Conservation (phyloP, 164 flowering plant species). For the Litsea cubeba region DNA sequence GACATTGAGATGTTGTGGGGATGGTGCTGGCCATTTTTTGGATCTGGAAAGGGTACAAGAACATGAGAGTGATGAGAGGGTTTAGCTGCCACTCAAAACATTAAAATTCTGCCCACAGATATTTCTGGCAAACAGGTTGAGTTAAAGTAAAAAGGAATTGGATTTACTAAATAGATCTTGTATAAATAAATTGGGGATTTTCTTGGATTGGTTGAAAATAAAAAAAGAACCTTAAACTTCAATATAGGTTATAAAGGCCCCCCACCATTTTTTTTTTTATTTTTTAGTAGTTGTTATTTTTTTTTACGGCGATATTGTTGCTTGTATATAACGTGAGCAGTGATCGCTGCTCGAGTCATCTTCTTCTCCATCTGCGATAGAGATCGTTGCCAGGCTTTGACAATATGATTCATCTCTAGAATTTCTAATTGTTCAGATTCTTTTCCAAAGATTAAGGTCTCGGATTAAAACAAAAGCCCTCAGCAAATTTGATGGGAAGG, state of each 20-base stretch:
- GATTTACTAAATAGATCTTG: no score
- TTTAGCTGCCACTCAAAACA: neutral
- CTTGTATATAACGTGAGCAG: no score
- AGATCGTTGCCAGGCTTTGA: no score
- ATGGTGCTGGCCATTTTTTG: neutral
- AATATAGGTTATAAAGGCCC: no score
- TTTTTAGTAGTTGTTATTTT: fast-evolving
- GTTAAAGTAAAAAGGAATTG: neutral
- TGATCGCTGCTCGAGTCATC: no score
- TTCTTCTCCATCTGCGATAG: fast-evolving
- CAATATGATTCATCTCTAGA: no score
- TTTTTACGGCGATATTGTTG: fast-evolving
- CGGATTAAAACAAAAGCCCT: no score
- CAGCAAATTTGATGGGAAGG: no score
- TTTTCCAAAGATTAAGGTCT: no score
- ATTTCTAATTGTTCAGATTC: no score
- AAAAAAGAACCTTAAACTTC: neutral
- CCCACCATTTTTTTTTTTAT: no score
- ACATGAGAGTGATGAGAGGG: neutral
- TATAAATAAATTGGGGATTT: neutral
- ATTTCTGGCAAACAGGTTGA: neutral
- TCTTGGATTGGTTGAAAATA: no score
- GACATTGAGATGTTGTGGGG: neutral
- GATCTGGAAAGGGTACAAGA: neutral
- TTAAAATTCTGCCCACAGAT: neutral